Percentiles rank a stretch among this genome's conserved stretches.
Evolutionary conservation across 805 yeast genomes (phyloP).

Genomic region (Yamadazyma phyllophila): DNA sequence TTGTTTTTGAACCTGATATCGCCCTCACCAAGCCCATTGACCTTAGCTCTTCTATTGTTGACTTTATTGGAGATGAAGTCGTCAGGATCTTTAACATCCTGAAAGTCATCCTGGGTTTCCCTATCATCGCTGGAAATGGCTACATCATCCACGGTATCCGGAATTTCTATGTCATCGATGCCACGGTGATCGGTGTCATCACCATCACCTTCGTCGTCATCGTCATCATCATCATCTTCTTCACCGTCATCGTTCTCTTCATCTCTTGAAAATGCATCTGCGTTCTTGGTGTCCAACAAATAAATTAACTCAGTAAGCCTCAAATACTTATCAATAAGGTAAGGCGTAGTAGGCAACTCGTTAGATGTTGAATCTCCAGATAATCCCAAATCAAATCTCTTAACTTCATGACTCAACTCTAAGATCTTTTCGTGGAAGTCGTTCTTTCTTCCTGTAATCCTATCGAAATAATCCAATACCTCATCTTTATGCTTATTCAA

Average conservation of each 20-base stretch:
- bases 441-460: slow-evolving; percentile 65
- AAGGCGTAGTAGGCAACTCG: slow-evolving; percentile 69
- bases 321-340: slow-evolving; percentile 61
- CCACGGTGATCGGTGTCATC: slow-evolving; percentile 5
- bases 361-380: slow-evolving; percentile 47
- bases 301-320: slow-evolving; percentile 58
- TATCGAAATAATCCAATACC: slow-evolving; percentile 66
- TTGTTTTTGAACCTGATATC: slow-evolving; percentile 25
- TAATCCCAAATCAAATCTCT: slow-evolving; percentile 56
- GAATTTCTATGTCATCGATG: background rate
- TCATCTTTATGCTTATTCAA: slow-evolving; percentile 56
- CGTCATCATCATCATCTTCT: slow-evolving; percentile 4
- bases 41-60: slow-evolving; percentile 7
- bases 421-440: slow-evolving; percentile 61
- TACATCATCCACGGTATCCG: slow-evolving; percentile 3
- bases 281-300: slow-evolving; percentile 32
- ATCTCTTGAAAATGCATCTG: background rate
- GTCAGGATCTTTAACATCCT: slow-evolving; percentile 4
- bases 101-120: background rate
- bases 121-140: slow-evolving; percentile 2
- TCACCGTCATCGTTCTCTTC: slow-evolving; percentile 3
- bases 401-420: slow-evolving; percentile 54
- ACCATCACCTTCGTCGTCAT: slow-evolving; percentile 7
- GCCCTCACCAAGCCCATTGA: slow-evolving; percentile 14
- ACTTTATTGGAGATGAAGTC: background rate